Evolutionary conservation across 306 rosid genomes (phyloP), one percentile per base, ranked within the genome.

Genomic region (Adenanthera pavonina): DNA sequence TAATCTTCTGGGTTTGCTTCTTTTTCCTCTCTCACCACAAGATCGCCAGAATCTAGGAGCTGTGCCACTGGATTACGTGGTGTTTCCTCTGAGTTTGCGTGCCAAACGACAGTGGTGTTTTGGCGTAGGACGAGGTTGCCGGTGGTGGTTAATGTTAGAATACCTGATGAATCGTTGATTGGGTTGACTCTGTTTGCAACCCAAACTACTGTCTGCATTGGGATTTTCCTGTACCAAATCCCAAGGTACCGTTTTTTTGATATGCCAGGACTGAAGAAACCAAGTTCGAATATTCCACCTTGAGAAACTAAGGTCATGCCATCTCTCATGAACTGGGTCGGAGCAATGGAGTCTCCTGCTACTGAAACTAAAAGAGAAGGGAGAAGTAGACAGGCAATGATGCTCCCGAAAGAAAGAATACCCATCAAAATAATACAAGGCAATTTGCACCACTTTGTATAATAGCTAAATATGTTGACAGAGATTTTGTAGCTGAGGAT

Each of bases 131-230:
- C 80, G 15, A 92, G 86, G 48, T 61, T 87, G 41, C 89, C 87
- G 0, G 62, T 60, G 15, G 35, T 35, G 38, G 17, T 73, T 16
- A 83, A 7, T 30, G 13, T 70, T 2, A 84, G 43, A 16, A 12
- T 36, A 16, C 85, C 89, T 2, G 86, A 85, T 3, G 69, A 51
- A 57, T 75, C 83, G 11, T 43, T 54, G 66, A 81, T 69, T 2
- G 89, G 92, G 17, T 53, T 82, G 34, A 79, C 77, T 9, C 88
- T 15, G 57, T 90, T 90, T 48, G 94, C 92, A 16, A 90, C 91
- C 92, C 89, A 90, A 59, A 87, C 89, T 38, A 80, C 59, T 0
- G 85, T 87, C n/a, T 5, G 53, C 30, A 60, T 19, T 13, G 87
- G 78, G 48, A 85, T 46, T 16, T 69, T 82, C 44, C 56, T 72